phyloP scores from a whole-genome alignment of 768 basidiomycete genomes.

The Scleroderma citrinum region DNA sequence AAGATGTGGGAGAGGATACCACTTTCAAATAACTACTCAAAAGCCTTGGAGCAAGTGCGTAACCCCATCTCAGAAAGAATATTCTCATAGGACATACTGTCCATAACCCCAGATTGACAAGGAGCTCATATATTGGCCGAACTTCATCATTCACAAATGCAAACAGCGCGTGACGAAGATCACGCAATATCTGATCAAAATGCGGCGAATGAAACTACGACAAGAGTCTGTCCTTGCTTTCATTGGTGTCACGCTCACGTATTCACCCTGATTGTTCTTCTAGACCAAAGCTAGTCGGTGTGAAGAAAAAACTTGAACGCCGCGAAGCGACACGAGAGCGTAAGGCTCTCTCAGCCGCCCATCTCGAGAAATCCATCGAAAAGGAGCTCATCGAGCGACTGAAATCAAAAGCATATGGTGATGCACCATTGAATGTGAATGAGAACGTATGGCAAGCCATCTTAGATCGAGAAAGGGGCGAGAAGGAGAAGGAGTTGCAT shows the following conservation, averaged over 20 bases:
- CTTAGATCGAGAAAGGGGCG: conserved; percentile 70
- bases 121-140: conserved; percentile 97
- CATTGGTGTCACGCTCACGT: not conserved
- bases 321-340: conserved; percentile 89
- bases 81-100: not conserved
- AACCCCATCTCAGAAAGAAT: not conserved
- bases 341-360: conserved; percentile 94
- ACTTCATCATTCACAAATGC: conserved; percentile 96
- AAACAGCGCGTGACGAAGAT: conserved; percentile 99
- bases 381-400: conserved; percentile 94
- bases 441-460: conserved; percentile 94
- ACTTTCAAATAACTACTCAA: conserved; percentile 89
- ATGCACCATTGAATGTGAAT: conserved; percentile 96
- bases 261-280: not conserved
- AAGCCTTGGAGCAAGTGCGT: conserved; percentile 88
- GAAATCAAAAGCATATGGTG: conserved; percentile 95
- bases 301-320: conserved; percentile 96
- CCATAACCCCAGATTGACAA: conserved; percentile 70
- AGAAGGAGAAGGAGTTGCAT: conserved; percentile 39
- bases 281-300: conserved; percentile 88
- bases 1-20: conserved; percentile 98
- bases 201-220: conserved; percentile 83
- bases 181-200: conserved; percentile 98
- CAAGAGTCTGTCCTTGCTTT: conserved; percentile 58
- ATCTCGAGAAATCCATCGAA: conserved; percentile 91